These are phyloP conservation scores for Balakata baccata DNA, from an alignment of 345 rosid genomes.

Conservation along the genomic window DNA sequence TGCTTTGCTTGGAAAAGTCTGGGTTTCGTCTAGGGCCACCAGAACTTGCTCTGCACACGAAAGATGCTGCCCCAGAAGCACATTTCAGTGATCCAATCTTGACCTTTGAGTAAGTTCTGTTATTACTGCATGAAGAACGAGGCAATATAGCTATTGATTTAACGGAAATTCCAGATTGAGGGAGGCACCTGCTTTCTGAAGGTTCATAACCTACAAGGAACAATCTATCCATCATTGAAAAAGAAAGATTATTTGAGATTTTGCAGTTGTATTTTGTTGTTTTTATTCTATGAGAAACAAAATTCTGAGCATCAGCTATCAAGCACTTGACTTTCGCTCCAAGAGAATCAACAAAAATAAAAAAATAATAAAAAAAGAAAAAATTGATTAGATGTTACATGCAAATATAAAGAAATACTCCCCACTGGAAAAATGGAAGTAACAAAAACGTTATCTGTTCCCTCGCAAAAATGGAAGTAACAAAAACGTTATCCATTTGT, in stretches of 20 bases:
- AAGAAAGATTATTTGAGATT: not conserved
- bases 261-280: not conserved
- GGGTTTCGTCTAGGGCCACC: constrained; percentile 63
- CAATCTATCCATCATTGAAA: constrained; percentile 2
- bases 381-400: not conserved
- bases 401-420: not conserved
- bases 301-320: not conserved
- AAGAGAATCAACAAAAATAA: not conserved
- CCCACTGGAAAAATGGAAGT: not conserved
- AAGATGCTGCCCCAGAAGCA: constrained; percentile 32
- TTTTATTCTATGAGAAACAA: not conserved
- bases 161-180: constrained; percentile 45
- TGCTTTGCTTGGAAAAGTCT: constrained; percentile 63
- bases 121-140: constrained; percentile 32
- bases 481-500: not conserved
- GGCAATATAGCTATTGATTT: constrained; percentile 39
- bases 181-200: constrained; percentile 42
- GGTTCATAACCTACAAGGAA: constrained; percentile 51
- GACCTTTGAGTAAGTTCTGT: constrained; percentile 27
- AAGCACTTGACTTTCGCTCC: not conserved
- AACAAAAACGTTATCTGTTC: not conserved
- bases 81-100: constrained; percentile 39
- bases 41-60: constrained; percentile 58
- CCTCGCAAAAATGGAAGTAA: not conserved
- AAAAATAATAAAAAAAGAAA: not conserved